These are phyloP conservation scores for Ophiocordyceps camponoti-floridani DNA, from an alignment of 2,329 filamentous ascomycete genomes.

Conservation along the genomic window DNA sequence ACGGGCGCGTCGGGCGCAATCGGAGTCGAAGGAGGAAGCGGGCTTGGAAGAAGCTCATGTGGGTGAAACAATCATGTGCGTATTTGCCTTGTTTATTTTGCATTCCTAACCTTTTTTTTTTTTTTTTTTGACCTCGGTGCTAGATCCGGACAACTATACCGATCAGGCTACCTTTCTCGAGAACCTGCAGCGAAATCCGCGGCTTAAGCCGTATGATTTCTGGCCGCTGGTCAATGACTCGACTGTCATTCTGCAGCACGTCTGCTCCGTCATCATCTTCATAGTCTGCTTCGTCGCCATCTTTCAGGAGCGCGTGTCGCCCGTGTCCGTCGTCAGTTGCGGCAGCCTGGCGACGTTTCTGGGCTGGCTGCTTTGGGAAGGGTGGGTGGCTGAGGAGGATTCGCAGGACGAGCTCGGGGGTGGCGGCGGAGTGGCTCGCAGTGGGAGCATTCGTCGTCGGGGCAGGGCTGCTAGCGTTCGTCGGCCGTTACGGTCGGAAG, in stretches of 20 bases:
- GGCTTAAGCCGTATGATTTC: constrained; percentile 89
- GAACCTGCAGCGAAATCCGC: constrained; percentile 84
- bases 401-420: constrained; percentile 21
- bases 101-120: neutral
- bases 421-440: constrained; percentile 16
- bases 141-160: constrained; percentile 96
- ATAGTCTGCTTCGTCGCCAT: constrained; percentile 88
- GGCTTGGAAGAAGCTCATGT: constrained; percentile 88
- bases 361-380: constrained; percentile 84
- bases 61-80: constrained; percentile 91
- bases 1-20: too few species aligned
- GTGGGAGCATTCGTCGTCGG: constrained; percentile 14
- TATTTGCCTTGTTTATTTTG: constrained; percentile 2
- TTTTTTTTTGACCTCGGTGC: neutral
- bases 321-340: constrained; percentile 74
- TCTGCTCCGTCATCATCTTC: constrained; percentile 88
- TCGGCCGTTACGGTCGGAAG: neutral
- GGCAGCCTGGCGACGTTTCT: constrained; percentile 67
- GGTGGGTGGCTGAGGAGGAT: constrained; percentile 61
- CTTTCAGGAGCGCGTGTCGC: constrained; percentile 70
- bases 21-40: constrained; percentile 14
- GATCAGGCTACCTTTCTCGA: constrained; percentile 94
- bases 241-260: constrained; percentile 92
- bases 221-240: constrained; percentile 92
- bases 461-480: constrained; percentile 19